Evolutionary conservation across 2,329 filamentous ascomycete species (phyloP).

Genomic region (Penicillium janthinellum): DNA sequence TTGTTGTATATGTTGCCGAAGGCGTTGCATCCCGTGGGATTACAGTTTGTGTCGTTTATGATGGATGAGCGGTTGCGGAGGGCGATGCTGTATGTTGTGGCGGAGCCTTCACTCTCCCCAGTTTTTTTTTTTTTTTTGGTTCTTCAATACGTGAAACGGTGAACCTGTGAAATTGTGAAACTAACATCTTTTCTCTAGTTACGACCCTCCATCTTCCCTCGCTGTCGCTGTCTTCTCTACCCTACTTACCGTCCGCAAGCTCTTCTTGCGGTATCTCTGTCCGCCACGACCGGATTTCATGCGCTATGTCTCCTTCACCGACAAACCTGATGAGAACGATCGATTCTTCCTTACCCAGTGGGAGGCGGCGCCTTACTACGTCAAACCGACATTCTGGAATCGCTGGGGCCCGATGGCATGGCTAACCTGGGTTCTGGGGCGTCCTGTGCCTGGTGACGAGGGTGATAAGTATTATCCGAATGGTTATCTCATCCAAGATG

Average conservation of each 20-base stretch:
- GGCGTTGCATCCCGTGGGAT: constrained; percentile 49
- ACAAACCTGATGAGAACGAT: constrained; percentile 56
- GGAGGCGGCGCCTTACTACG: constrained; percentile 67
- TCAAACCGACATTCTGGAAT: constrained; percentile 60
- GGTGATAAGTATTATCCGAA: constrained; percentile 51
- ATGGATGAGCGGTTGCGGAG: constrained; percentile 66
- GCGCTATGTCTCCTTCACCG: constrained; percentile 43
- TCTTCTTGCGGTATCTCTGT: constrained; percentile 59
- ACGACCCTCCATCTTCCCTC: constrained; percentile 41
- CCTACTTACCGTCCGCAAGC: constrained; percentile 56
- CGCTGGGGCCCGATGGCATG: constrained; percentile 63
- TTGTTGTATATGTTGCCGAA: constrained; percentile 59
- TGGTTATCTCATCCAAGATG: constrained; percentile 56
- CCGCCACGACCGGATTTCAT: constrained; percentile 58
- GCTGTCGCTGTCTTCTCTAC: constrained; percentile 46
- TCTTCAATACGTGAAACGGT: too few species aligned
- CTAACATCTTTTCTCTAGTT: constrained; percentile 32
- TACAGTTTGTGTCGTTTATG: constrained; percentile 58
- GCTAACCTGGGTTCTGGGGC: constrained; percentile 50
- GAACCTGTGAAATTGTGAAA: background rate
- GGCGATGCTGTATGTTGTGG: constrained; percentile 62
- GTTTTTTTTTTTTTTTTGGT: too few species aligned
- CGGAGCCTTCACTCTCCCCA: too few species aligned
- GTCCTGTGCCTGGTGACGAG: constrained; percentile 52
- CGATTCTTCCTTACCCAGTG: constrained; percentile 56